phyloP scores from a whole-genome alignment of 2,329 filamentous ascomycete genomes.

The Chaetomium sp. region DNA sequence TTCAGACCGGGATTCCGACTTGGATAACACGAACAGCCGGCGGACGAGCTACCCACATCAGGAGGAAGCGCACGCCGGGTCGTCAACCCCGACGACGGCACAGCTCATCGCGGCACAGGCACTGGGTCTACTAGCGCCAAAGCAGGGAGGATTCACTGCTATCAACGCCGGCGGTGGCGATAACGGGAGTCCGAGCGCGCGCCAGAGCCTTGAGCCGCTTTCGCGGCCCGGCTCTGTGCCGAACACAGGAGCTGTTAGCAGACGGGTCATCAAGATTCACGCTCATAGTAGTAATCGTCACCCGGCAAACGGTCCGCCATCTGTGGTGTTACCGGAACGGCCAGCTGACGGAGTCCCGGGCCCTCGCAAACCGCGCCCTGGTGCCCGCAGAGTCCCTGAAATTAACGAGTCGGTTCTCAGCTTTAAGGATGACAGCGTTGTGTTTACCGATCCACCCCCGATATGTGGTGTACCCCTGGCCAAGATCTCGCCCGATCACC shows the following conservation, averaged over 20 bases:
- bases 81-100: not conserved
- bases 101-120: slow-evolving; percentile 17
- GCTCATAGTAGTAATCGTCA: too few species aligned
- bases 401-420: slow-evolving; percentile 42
- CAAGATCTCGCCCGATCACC: slow-evolving; percentile 43
- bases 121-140: slow-evolving; percentile 8
- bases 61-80: not conserved
- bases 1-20: slow-evolving; percentile 2
- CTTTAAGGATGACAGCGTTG: slow-evolving; percentile 42
- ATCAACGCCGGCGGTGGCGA: slow-evolving; percentile 3
- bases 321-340: too few species aligned
- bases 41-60: slow-evolving; percentile 16
- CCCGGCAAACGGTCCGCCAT: too few species aligned
- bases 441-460: slow-evolving; percentile 46
- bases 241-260: too few species aligned
- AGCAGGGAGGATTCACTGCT: slow-evolving; percentile 3
- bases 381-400: too few species aligned
- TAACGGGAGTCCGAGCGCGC: too few species aligned
- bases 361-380: too few species aligned
- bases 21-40: slow-evolving; percentile 11
- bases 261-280: too few species aligned
- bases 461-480: slow-evolving; percentile 47
- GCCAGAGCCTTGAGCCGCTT: too few species aligned
- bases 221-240: too few species aligned
- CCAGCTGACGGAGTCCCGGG: too few species aligned